Conservation (phyloP, 371 early-diverging fungal species). For the Chytridium lagenaria region DNA sequence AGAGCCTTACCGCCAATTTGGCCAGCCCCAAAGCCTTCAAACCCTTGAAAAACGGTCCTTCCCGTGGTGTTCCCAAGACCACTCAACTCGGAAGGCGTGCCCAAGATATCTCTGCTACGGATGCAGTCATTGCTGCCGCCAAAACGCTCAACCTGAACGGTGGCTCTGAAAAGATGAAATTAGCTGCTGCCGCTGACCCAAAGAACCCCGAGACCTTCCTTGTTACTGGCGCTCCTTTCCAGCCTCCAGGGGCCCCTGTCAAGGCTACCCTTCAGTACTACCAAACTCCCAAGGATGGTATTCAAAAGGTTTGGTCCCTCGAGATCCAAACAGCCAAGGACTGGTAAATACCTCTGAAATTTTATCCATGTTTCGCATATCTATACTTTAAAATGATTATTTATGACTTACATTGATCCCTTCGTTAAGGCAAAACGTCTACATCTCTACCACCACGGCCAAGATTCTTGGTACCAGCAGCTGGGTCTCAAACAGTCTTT, state of each 20-base stretch:
- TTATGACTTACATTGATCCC: not conserved
- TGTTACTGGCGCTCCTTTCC: not conserved
- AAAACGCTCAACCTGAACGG: not conserved
- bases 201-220: not conserved
- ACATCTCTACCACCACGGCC: conserved; percentile 27
- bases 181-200: no score
- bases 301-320: conserved; percentile 1
- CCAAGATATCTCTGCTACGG: not conserved
- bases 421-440: conserved; percentile 17
- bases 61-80: conserved; percentile 17
- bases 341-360: not conserved
- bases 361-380: not conserved
- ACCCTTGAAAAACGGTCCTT: not conserved
- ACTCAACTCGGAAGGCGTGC: not conserved
- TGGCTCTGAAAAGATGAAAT: not conserved
- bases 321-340: not conserved
- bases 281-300: not conserved
- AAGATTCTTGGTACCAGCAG: conserved; percentile 27
- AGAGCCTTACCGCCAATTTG: not conserved
- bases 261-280: not conserved
- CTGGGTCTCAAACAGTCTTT: conserved; percentile 15
- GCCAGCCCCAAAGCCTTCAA: not conserved
- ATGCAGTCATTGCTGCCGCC: not conserved
- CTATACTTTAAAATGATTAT: not conserved
- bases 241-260: not conserved